phyloP scores from a whole-genome alignment of 139 green algal genomes.

The Chlamydomonas asymmetrica region DNA sequence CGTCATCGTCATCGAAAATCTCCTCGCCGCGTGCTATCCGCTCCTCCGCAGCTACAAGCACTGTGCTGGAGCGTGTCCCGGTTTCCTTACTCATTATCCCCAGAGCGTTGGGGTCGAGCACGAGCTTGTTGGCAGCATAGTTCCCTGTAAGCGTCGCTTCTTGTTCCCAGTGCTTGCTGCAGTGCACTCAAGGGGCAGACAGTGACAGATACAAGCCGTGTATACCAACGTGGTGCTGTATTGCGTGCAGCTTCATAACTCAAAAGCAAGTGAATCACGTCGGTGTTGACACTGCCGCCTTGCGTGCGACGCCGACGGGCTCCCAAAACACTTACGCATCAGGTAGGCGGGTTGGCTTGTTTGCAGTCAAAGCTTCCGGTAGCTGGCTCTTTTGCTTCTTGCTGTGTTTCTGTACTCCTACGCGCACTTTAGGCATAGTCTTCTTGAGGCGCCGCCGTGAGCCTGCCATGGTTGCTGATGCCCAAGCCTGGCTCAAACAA shows the following conservation, averaged over 20 bases:
- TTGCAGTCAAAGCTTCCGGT: no score
- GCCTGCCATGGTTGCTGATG: constrained; percentile 26
- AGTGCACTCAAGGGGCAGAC: no score
- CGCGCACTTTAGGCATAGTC: constrained; percentile 19
- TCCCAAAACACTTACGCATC: no score
- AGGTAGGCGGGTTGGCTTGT: no score
- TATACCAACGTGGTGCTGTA: no score
- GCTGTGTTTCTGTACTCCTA: constrained; percentile 33
- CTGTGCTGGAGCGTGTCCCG: no score
- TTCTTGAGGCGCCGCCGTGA: constrained; percentile 35
- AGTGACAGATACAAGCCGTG: no score
- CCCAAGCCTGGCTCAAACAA: no score
- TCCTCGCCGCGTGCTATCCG: constrained; percentile 35
- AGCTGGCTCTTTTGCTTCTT: constrained; percentile 36
- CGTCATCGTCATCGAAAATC: constrained; percentile 56
- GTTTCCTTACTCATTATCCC: constrained; percentile 44
- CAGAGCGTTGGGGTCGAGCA: constrained; percentile 48
- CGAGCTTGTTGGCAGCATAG: constrained; percentile 47
- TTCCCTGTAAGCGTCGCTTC: constrained; percentile 41
- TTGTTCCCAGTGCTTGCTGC: constrained; percentile 39
- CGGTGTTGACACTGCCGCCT: no score
- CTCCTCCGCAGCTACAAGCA: constrained; percentile 38
- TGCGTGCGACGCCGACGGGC: no score
- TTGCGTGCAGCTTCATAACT: no score
- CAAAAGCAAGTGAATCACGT: no score